A percentile compares a stretch with the other conserved stretches of the same genome.
phyloP scores from a whole-genome alignment of 495 filamentous ascomycete genomes.

The Neurospora sp. region DNA sequence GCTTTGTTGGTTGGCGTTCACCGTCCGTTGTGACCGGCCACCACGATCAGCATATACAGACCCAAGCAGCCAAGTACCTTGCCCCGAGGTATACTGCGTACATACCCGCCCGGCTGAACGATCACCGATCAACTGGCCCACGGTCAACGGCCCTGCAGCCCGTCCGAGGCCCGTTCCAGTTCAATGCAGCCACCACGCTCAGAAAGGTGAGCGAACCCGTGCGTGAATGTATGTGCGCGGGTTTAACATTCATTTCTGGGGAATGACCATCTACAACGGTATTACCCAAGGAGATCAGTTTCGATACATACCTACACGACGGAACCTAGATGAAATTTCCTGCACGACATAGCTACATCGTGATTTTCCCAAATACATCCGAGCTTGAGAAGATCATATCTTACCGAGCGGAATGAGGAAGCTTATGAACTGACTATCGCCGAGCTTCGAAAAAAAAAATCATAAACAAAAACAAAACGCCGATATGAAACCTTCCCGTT shows the following conservation, averaged over 20 bases:
- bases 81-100: background rate
- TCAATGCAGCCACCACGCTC: background rate
- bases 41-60: background rate
- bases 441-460: background rate
- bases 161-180: background rate
- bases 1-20: background rate
- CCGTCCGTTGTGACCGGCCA: background rate
- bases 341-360: background rate
- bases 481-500: background rate
- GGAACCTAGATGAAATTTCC: background rate
- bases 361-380: background rate
- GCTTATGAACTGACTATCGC: background rate
- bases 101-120: background rate
- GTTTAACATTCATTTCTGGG: background rate
- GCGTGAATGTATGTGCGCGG: background rate
- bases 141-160: background rate
- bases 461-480: background rate
- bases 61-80: background rate
- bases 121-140: background rate
- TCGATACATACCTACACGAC: background rate
- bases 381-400: background rate
- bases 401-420: background rate
- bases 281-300: background rate
- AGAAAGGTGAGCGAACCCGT: background rate
- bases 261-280: background rate